phyloP scores from a whole-genome alignment of 176 grass and related monocot species.

The Lolium multiflorum region DNA sequence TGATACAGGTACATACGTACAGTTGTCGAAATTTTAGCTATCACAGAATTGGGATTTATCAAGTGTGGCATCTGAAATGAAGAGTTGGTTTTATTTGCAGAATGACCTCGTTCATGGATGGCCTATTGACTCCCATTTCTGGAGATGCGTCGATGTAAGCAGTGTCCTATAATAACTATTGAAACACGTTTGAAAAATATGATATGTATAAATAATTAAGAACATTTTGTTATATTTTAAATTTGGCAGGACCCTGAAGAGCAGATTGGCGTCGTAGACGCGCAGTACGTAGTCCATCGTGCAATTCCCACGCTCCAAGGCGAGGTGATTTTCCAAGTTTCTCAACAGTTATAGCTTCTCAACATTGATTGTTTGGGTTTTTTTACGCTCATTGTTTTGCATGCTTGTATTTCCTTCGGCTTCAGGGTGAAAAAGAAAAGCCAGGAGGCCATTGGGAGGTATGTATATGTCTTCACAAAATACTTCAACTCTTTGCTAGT shows the following conservation, averaged over 20 bases:
- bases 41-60: too few relatives aligned
- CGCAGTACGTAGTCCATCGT: background rate
- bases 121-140: conserved; percentile 36
- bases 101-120: conserved; percentile 47
- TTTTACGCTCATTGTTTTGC: background rate
- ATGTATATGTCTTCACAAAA: background rate
- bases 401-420: background rate
- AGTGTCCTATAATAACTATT: background rate
- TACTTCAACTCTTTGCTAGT: background rate
- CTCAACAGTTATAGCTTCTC: background rate
- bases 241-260: background rate
- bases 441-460: conserved; percentile 1
- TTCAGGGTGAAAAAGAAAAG: background rate
- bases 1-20: conserved; percentile 8
- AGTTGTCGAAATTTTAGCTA: background rate
- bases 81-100: background rate
- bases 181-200: background rate
- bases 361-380: background rate
- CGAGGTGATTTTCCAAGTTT: background rate
- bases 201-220: background rate
- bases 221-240: background rate
- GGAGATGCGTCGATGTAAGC: conserved; percentile 42
- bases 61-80: background rate
- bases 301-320: background rate
- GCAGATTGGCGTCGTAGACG: conserved; percentile 19